Evolutionary conservation across 495 filamentous ascomycete species (phyloP).

Genomic region (Talaromyces wortmannii): DNA sequence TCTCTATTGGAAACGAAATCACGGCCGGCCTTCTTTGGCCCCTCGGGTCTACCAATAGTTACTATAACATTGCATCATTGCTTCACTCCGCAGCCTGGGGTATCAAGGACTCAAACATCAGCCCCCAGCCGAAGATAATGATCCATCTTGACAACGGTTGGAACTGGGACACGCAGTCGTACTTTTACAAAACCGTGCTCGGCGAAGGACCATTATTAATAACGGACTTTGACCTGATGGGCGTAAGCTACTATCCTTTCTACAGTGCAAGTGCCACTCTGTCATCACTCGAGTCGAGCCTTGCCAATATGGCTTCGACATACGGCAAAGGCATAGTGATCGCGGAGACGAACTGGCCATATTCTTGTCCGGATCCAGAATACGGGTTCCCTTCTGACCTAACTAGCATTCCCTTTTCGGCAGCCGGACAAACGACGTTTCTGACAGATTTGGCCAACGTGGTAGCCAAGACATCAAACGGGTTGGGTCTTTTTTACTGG

Average conservation of each 20-base stretch:
- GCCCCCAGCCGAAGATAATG: conserved; percentile 53
- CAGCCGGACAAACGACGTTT: conserved; percentile 52
- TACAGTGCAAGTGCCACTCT: conserved; percentile 50
- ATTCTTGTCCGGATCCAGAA: conserved; percentile 45
- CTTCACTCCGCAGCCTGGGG: conserved; percentile 57
- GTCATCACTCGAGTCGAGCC: conserved; percentile 41
- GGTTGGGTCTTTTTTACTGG: conserved; percentile 60
- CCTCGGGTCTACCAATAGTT: conserved; percentile 43
- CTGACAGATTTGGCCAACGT: conserved; percentile 47
- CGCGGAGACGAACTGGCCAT: conserved; percentile 63
- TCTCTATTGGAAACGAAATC: conserved; percentile 70
- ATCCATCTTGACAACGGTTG: conserved; percentile 67
- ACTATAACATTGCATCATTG: conserved; percentile 51
- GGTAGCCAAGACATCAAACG: conserved; percentile 39
- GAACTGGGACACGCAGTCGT: conserved; percentile 56
- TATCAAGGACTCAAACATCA: conserved; percentile 53
- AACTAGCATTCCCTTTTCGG: conserved; percentile 48
- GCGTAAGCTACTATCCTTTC: conserved; percentile 67
- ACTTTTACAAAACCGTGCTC: conserved; percentile 54
- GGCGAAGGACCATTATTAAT: conserved; percentile 40
- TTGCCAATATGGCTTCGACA: conserved; percentile 49
- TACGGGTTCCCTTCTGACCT: conserved; percentile 54
- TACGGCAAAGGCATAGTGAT: conserved; percentile 58
- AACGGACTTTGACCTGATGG: conserved; percentile 62
- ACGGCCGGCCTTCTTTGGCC: conserved; percentile 58